Evolutionary conservation across 495 filamentous ascomycete genomes (phyloP).

Genomic region (Monascus purpureus): DNA sequence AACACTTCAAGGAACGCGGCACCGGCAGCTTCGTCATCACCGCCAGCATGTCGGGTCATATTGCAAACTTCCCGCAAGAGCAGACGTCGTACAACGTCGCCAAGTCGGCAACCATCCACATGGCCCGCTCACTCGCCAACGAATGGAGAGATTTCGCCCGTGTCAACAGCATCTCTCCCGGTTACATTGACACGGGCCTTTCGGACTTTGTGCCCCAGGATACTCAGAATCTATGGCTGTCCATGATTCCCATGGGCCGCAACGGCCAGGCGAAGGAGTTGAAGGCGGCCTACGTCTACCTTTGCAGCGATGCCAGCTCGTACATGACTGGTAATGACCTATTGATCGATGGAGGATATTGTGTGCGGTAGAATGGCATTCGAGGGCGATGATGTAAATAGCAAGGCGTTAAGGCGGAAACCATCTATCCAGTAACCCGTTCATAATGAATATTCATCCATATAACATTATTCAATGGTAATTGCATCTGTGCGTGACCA

Average conservation of each 20-base stretch:
- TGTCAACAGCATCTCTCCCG: constrained; percentile 60
- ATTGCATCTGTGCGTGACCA: too few relatives aligned
- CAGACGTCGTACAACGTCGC: constrained; percentile 73
- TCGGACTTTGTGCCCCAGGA: constrained; percentile 61
- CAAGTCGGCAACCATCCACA: constrained; percentile 47
- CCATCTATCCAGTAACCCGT: too few relatives aligned
- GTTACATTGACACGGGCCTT: constrained; percentile 69
- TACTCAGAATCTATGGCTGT: constrained; percentile 53
- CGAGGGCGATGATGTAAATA: too few relatives aligned
- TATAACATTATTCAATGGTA: too few relatives aligned
- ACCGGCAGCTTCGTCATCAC: constrained; percentile 51
- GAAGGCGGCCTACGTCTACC: constrained; percentile 72
- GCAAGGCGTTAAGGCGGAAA: too few relatives aligned
- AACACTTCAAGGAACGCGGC: constrained; percentile 47
- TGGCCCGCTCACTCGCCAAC: constrained; percentile 49
- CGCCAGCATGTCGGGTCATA: constrained; percentile 55
- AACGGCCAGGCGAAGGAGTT: constrained; percentile 67
- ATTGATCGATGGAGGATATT: constrained; percentile 54
- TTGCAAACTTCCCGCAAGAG: constrained; percentile 67
- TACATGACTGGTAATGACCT: constrained; percentile 79
- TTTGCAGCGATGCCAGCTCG: constrained; percentile 59
- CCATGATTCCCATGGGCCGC: constrained; percentile 65
- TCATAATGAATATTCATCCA: too few relatives aligned
- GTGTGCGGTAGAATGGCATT: constrained; percentile 31
- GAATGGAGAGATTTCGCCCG: constrained; percentile 70